Evolutionary conservation across 441 rosid genomes (phyloP).

Genomic region (Omphalea diandra): DNA sequence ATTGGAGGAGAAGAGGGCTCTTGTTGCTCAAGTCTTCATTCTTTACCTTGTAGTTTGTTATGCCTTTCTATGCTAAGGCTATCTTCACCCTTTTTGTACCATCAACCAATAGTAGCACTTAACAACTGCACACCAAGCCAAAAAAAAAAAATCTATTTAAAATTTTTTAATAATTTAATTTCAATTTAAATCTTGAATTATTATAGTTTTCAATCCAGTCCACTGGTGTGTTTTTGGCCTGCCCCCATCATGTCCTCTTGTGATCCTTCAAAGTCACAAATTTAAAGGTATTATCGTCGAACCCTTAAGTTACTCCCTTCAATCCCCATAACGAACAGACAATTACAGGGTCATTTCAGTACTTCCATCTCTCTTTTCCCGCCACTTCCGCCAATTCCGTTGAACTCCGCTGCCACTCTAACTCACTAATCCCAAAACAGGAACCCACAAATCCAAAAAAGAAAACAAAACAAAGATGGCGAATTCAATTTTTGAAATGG

Average conservation of each 20-base stretch:
- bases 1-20: slow-evolving; percentile 9
- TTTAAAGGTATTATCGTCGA: neutral
- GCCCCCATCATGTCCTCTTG: no score
- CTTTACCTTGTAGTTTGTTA: neutral
- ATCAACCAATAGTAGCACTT: no score
- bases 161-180: no score
- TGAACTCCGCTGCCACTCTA: neutral
- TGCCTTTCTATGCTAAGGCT: neutral
- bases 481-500: slow-evolving; percentile 16
- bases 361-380: slow-evolving; percentile 27
- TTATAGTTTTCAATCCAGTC: neutral
- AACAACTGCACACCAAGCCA: no score
- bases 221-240: no score
- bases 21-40: no score
- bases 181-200: no score
- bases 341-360: slow-evolving; percentile 25
- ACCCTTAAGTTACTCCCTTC: no score
- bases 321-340: no score
- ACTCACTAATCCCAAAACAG: neutral
- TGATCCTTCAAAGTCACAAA: neutral
- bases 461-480: slow-evolving; percentile 16
- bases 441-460: neutral
- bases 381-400: slow-evolving; percentile 28
- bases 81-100: slow-evolving; percentile 6
- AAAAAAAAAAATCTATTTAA: no score